Evolutionary conservation across 352 stramenopile genomes (phyloP).

Genomic region (Phytophthora hybrid): DNA sequence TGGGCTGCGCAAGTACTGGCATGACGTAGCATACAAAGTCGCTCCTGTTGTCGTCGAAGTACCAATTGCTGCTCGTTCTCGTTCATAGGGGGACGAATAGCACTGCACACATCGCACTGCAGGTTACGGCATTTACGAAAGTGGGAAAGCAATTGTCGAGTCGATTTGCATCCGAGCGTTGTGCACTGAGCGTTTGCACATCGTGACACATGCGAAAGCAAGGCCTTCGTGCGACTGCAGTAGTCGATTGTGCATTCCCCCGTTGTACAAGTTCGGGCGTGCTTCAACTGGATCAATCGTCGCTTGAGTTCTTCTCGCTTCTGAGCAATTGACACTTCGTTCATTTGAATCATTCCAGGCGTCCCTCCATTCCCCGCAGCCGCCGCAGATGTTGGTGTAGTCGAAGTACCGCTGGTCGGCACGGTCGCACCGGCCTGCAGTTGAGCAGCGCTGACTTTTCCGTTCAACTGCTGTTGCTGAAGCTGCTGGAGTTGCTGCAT

Average conservation of each 20-base stretch:
- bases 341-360: slow-evolving; percentile 75
- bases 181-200: slow-evolving; percentile 87
- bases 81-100: slow-evolving; percentile 90
- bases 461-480: slow-evolving; percentile 61
- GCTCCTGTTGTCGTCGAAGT: slow-evolving; percentile 85
- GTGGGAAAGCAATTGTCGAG: slow-evolving; percentile 84
- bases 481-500: slow-evolving; percentile 85
- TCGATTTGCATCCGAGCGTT: slow-evolving; percentile 91
- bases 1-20: slow-evolving; percentile 77
- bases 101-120: slow-evolving; percentile 88
- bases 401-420: slow-evolving; percentile 37
- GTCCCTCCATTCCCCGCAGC: slow-evolving; percentile 31
- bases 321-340: slow-evolving; percentile 82
- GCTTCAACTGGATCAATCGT: slow-evolving; percentile 88
- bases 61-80: slow-evolving; percentile 88
- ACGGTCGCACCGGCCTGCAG: slow-evolving; percentile 27
- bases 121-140: slow-evolving; percentile 91
- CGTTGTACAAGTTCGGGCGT: slow-evolving; percentile 82
- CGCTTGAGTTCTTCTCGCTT: slow-evolving; percentile 88
- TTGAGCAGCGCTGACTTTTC: slow-evolving; percentile 39
- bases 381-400: slow-evolving; percentile 24
- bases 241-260: slow-evolving; percentile 84
- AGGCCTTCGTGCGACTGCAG: slow-evolving; percentile 80
- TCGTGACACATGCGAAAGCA: slow-evolving; percentile 83
- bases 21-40: slow-evolving; percentile 89